These are phyloP conservation scores for Fusarium tupiense DNA, from an alignment of 2,329 filamentous ascomycete species.

Conservation along the genomic window DNA sequence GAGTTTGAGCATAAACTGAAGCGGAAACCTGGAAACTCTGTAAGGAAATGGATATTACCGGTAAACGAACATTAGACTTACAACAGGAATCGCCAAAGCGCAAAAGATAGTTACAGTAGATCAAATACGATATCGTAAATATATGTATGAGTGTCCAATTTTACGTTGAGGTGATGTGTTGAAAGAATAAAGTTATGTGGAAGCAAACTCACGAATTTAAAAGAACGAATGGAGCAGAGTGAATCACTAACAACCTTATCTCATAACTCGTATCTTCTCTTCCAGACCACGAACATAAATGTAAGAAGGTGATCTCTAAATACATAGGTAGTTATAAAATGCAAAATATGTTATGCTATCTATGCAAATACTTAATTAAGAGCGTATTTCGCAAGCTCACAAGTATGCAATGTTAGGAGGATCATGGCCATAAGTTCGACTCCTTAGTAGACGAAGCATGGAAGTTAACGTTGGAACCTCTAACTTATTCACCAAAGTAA, in stretches of 20 bases:
- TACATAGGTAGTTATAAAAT: too few relatives aligned
- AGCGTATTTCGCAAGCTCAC: not conserved
- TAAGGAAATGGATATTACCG: too few relatives aligned
- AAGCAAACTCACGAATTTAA: not conserved
- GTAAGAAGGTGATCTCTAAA: too few relatives aligned
- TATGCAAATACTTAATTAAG: not conserved
- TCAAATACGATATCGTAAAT: not conserved
- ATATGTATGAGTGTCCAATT: accelerated
- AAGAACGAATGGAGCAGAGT: not conserved
- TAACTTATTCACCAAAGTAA: accelerated
- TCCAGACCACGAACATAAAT: too few relatives aligned
- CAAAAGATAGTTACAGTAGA: not conserved
- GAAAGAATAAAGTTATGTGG: not conserved
- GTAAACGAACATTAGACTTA: not conserved
- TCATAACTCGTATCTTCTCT: too few relatives aligned
- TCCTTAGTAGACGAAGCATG: accelerated
- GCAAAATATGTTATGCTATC: accelerated
- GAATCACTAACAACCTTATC: not conserved
- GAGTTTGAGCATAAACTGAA: not conserved
- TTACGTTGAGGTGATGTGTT: not conserved
- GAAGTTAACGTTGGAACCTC: accelerated
- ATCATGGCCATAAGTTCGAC: not conserved
- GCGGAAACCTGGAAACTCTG: not conserved
- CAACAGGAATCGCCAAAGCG: not conserved
- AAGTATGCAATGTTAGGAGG: not conserved